phyloP scores from a whole-genome alignment of 345 rosid species.

The Tarenaya hassleriana region DNA sequence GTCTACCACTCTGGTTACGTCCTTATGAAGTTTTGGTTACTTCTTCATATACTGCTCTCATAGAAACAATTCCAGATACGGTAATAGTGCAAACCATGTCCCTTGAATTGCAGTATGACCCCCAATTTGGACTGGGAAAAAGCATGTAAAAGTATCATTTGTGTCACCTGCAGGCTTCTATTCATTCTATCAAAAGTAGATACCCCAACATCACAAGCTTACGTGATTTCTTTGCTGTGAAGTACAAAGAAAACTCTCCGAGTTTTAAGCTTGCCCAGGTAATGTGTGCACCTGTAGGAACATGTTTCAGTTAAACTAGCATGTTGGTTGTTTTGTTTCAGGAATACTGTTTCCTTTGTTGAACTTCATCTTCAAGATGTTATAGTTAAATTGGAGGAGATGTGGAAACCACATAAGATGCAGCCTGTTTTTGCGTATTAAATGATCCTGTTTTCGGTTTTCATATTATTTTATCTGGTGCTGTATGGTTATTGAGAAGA shows the following conservation, averaged over 20 bases:
- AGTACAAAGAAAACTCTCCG: conserved; percentile 77
- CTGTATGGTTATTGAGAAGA: too few relatives aligned
- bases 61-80: conserved; percentile 98
- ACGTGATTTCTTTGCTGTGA: conserved; percentile 88
- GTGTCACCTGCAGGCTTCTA: conserved; percentile 63
- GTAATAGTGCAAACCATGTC: conserved; percentile 33
- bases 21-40: conserved; percentile 96
- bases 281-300: conserved; percentile 23
- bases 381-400: conserved; percentile 5
- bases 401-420: background rate
- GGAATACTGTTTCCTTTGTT: background rate
- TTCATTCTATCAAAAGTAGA: conserved; percentile 96
- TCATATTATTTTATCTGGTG: background rate
- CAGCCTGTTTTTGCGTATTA: background rate
- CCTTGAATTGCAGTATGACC: conserved; percentile 7
- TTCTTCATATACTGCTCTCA: conserved; percentile 96
- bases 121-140: conserved; percentile 1
- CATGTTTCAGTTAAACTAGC: conserved; percentile 12
- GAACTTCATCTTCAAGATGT: conserved; percentile 6
- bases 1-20: conserved; percentile 97
- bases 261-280: conserved; percentile 98
- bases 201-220: conserved; percentile 74
- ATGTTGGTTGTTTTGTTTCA: conserved; percentile 14
- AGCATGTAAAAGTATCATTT: conserved; percentile 11
- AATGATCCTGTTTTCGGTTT: conserved; percentile 10